Evolutionary conservation across 2,329 filamentous ascomycete genomes (phyloP).

Genomic region (Paracoccidioides lutzii): DNA sequence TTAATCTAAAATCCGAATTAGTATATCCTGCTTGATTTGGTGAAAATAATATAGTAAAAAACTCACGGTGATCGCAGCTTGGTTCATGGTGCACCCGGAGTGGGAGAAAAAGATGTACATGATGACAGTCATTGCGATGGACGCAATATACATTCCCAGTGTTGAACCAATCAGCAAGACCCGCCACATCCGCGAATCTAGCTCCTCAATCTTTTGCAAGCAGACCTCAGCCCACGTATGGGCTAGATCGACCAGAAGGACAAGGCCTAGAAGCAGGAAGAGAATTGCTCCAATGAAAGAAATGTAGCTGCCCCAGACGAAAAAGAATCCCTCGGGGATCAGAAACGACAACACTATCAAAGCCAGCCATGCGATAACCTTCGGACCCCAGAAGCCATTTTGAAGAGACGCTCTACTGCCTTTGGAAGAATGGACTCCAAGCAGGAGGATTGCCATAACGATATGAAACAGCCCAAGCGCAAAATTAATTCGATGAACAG

Average conservation of each 20-base stretch:
- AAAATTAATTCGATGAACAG: slow-evolving; percentile 96
- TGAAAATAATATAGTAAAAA: not conserved
- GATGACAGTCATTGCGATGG: slow-evolving; percentile 83
- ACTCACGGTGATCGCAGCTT: slow-evolving; percentile 70
- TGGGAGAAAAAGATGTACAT: slow-evolving; percentile 95
- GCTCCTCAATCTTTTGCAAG: slow-evolving; percentile 80
- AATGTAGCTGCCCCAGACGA: slow-evolving; percentile 91
- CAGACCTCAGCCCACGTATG: slow-evolving; percentile 98
- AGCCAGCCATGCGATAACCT: slow-evolving; percentile 76
- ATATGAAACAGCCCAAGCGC: slow-evolving; percentile 89
- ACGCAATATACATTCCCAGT: slow-evolving; percentile 81
- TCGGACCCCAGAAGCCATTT: slow-evolving; percentile 98
- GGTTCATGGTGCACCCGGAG: slow-evolving; percentile 82
- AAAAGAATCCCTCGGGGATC: slow-evolving; percentile 88
- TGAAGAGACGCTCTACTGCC: slow-evolving; percentile 79
- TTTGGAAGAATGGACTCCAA: slow-evolving; percentile 78
- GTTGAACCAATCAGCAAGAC: slow-evolving; percentile 82
- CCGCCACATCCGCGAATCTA: slow-evolving; percentile 74
- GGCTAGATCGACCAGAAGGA: slow-evolving; percentile 85
- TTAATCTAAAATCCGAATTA: slow-evolving; percentile 49
- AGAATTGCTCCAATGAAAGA: slow-evolving; percentile 78
- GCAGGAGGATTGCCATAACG: slow-evolving; percentile 66
- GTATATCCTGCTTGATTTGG: slow-evolving; percentile 1
- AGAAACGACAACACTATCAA: slow-evolving; percentile 87
- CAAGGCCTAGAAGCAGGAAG: slow-evolving; percentile 82